phyloP scores from a whole-genome alignment of 1,284 basidiomycete species.

The Marasmius tenuissimus region DNA sequence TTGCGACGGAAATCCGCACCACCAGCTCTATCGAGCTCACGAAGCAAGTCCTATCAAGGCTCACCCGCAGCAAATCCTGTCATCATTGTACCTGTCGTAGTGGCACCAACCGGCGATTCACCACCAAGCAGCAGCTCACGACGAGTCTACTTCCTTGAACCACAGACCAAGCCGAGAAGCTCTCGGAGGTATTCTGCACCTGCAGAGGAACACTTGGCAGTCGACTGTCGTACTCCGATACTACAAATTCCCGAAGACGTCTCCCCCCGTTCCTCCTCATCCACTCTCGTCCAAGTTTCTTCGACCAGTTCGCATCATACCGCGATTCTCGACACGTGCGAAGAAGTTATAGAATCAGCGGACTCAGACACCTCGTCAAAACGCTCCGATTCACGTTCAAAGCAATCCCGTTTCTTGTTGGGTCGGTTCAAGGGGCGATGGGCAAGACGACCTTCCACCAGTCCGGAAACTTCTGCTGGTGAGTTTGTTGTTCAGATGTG shows the following conservation, averaged over 20 bases:
- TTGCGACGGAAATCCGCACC: conserved; percentile 12
- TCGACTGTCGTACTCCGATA: neutral
- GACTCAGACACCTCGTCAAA: neutral
- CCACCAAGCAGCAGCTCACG: neutral
- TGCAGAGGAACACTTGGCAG: neutral
- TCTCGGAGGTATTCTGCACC: conserved; percentile 3
- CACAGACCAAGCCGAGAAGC: neutral
- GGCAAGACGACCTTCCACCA: neutral
- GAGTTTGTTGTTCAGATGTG: neutral
- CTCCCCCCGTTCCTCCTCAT: conserved; percentile 12
- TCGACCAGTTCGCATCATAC: neutral
- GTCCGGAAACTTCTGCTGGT: neutral
- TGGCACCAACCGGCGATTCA: neutral
- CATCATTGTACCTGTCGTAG: neutral
- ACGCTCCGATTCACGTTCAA: neutral
- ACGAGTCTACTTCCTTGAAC: conserved; percentile 12
- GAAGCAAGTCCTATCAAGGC: neutral
- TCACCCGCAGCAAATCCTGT: neutral
- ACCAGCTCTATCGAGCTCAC: neutral
- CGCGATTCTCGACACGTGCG: neutral
- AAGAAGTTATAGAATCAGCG: neutral
- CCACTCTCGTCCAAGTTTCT: conserved; percentile 4
- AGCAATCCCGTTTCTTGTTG: neutral
- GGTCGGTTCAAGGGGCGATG: conserved; percentile 1
- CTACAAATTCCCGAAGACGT: conserved; percentile 1